Base-by-base conservation (phyloP, 1,139 yeast species). In the Kodamaea alishanica region DNA sequence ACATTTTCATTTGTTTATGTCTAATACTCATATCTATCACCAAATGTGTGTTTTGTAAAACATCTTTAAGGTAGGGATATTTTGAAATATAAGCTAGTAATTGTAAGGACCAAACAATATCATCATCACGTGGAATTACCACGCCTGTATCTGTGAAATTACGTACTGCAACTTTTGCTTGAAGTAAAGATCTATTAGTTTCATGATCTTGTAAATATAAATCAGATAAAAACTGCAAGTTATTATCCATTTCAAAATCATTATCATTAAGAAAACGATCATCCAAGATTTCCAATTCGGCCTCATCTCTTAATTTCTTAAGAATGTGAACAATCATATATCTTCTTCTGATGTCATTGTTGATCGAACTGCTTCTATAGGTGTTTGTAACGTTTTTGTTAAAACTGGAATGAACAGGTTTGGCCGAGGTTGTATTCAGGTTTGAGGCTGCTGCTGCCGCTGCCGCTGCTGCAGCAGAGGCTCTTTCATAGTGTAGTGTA, bases 81-180 rank as follows among this genome's bases (percentile, higher is more conserved):
- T 92, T 92, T 7, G 97, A 88, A 35, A 90, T 86, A 60, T 89
- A 92, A 12, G 97, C 97, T 40, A 92, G 64, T 26, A 92, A 71
- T 61, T 92, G 97, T 39, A 92, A 70, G 5, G 95, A 84, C 96
- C 97, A 89, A 27, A 88, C 81, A 24, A 92, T 86, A 57, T 92
- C 98, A 56, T 90, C 97, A 47, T 87, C 95, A 44, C 88, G 76
- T 1, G 97, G 96, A 8, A 88, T 76, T 11, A 89, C 75, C 22
- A 83, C 81, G 1, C 96, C 95, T 2, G 75, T 67, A 41, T 82
- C 77, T 26, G 81, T 73, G 55, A 87, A 86, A 36, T 69, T 71
- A 44, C 96, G 70, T 6, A 89, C 90, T 0, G 73, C 67, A 26
- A 61, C 56, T 44, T 65, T 68, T 3, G 66, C 51, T 44, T 55